Base-by-base conservation (phyloP, 139 green algal species). In the Pleodorina starrii region DNA sequence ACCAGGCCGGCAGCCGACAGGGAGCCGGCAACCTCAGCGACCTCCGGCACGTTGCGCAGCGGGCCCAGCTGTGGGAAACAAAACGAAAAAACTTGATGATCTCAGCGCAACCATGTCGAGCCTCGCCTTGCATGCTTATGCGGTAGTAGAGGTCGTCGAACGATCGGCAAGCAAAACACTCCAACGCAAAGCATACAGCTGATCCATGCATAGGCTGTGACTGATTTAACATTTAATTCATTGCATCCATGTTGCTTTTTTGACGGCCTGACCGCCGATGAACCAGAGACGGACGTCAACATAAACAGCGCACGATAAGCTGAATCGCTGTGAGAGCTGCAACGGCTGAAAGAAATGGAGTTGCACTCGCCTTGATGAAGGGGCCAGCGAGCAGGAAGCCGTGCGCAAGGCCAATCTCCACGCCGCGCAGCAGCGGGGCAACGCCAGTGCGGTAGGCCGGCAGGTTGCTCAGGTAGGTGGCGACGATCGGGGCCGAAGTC, bases 371-470 rank as follows among this genome's bases (percentile, higher is more conserved):
- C 93, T 98, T 98, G 95, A 99, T 99, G 97, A 99, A 99, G 84
- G 98, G 98, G 74, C 98, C 98, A 66, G 95, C 93, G 38, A 99
- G 88, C 35, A 99, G 90, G 91, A 98, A 98, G 88, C 98, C 98
- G 94, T 99, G 98, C 1, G 97, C 97, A 23, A 99, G 95, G 82
- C 98, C 98, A 78, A 99, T 97, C 95, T 99, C 98, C 19, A 99
- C 97, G 76, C 98, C 98, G 72, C 98, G 96, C 72, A 99, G 93
- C 60, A 99, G 90, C 43, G 98, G 98, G 44, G 96, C 94, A 51
- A 99, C 98, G 54, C 95, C 96, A 73, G 95, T 98, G 89, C 97
- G 95, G 96, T 99, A 99, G 50, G 97, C 98, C 78, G 98, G 98
- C 85, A 99, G 95, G 94, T 98, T 98, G 88, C 95, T 98, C 57